Percentiles rank a stretch among this genome's conserved stretches.
Evolutionary conservation across 495 filamentous ascomycete genomes (phyloP).

Genomic region (Neurospora tetrasperma): DNA sequence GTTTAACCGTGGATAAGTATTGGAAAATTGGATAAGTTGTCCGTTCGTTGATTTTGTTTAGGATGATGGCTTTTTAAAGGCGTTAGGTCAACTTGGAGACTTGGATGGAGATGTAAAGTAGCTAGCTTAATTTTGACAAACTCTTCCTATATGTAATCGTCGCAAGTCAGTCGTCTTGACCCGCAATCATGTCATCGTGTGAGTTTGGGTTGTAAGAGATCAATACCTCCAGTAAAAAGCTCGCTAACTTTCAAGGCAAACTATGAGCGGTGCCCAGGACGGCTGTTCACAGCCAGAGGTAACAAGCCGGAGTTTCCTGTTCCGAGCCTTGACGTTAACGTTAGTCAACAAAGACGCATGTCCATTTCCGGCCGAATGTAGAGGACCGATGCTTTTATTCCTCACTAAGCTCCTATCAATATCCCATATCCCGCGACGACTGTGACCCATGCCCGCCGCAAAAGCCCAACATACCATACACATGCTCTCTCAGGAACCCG

Average conservation of each 20-base stretch:
- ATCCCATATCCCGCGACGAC: neutral
- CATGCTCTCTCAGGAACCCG: neutral
- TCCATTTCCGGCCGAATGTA: neutral
- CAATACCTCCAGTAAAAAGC: neutral
- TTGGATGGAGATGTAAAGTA: neutral
- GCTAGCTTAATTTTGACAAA: neutral
- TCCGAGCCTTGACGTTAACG: neutral
- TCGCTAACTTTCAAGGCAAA: neutral
- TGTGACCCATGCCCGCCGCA: neutral
- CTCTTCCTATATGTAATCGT: neutral
- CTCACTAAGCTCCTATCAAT: neutral
- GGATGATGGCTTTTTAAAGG: neutral
- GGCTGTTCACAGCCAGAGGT: neutral
- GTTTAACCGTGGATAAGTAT: neutral
- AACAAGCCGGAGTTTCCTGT: neutral
- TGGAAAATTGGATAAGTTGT: neutral
- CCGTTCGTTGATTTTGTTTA: neutral
- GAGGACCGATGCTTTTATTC: neutral
- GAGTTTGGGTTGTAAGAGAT: neutral
- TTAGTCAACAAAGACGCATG: neutral
- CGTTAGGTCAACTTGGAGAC: neutral
- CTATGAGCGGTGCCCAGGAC: neutral
- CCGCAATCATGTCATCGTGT: neutral
- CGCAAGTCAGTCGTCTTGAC: neutral
- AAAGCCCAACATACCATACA: neutral